A percentile compares a stretch with the other conserved stretches of the same genome.
These are phyloP conservation scores for Mortierella sp. DNA, from an alignment of 371 early-diverging fungal genomes.

Conservation along the genomic window DNA sequence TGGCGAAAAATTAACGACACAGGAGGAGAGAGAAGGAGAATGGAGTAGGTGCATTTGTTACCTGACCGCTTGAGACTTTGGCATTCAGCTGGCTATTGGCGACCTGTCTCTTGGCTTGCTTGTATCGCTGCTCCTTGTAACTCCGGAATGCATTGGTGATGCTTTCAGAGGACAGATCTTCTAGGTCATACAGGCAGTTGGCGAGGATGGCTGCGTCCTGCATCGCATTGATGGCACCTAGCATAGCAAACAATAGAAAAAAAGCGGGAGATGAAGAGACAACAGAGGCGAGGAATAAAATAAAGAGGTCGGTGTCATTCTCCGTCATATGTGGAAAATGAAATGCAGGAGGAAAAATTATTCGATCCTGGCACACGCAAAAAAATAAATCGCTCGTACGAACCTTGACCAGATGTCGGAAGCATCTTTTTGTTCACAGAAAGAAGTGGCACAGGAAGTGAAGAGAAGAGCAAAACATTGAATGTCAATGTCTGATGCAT, in stretches of 20 bases:
- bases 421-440: not conserved
- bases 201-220: slow-evolving; percentile 37
- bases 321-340: no score
- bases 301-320: no score
- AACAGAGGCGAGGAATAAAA: no score
- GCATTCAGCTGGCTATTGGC: slow-evolving; percentile 20
- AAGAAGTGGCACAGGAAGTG: no score
- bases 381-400: not conserved
- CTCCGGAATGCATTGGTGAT: slow-evolving; percentile 21
- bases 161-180: slow-evolving; percentile 2
- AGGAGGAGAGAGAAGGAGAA: not conserved
- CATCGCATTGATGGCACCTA: slow-evolving; percentile 42
- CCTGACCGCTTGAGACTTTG: slow-evolving; percentile 31
- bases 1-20: not conserved
- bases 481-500: no score
- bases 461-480: no score
- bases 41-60: not conserved
- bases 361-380: not conserved
- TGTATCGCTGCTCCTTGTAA: slow-evolving; percentile 20
- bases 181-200: slow-evolving; percentile 29
- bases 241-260: not conserved
- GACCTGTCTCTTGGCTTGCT: slow-evolving; percentile 31
- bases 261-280: not conserved
- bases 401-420: not conserved
- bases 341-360: not conserved